These are phyloP conservation scores for Yamadazyma pseudoaaseri DNA, from an alignment of 1,139 yeast genomes.

Conservation along the genomic window DNA sequence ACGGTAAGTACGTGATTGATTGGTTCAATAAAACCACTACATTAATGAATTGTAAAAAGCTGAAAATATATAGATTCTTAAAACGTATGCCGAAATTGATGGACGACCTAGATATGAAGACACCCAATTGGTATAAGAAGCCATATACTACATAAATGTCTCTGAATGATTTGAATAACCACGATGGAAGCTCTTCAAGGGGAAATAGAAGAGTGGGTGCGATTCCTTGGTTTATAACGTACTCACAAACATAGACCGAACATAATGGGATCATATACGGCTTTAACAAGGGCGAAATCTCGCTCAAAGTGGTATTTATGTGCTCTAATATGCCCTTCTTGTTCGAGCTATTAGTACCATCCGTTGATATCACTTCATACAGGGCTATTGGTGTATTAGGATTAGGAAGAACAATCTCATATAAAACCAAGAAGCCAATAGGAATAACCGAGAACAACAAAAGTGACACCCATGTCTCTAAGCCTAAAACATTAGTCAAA, in stretches of 20 bases:
- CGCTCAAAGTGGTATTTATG: slow-evolving; percentile 34
- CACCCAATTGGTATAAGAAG: slow-evolving; percentile 90
- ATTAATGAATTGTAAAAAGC: slow-evolving; percentile 69
- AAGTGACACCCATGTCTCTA: slow-evolving; percentile 31
- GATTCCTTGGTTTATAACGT: slow-evolving; percentile 86
- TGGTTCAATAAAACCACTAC: slow-evolving; percentile 60
- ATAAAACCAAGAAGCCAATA: slow-evolving; percentile 31
- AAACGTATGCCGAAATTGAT: slow-evolving; percentile 62
- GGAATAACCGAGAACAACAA: slow-evolving; percentile 37
- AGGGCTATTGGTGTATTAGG: slow-evolving; percentile 9
- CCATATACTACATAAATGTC: slow-evolving; percentile 94
- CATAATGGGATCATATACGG: slow-evolving; percentile 85
- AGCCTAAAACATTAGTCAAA: slow-evolving; percentile 36
- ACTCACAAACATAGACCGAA: slow-evolving; percentile 83
- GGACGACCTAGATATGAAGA: slow-evolving; percentile 85
- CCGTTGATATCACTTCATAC: slow-evolving; percentile 9
- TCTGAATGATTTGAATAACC: slow-evolving; percentile 61
- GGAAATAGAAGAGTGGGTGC: slow-evolving; percentile 86
- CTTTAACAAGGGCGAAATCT: slow-evolving; percentile 49
- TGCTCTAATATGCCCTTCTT: slow-evolving; percentile 12
- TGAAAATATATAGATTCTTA: slow-evolving; percentile 55
- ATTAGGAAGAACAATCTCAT: slow-evolving; percentile 28
- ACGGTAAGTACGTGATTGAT: slow-evolving; percentile 62
- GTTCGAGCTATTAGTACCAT: not conserved
- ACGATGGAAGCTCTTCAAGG: slow-evolving; percentile 57